A percentile compares a stretch with the other conserved stretches of the same genome.
Evolutionary conservation across 148 eudicot genomes (phyloP).

Genomic region (Spergularia bocconei): DNA sequence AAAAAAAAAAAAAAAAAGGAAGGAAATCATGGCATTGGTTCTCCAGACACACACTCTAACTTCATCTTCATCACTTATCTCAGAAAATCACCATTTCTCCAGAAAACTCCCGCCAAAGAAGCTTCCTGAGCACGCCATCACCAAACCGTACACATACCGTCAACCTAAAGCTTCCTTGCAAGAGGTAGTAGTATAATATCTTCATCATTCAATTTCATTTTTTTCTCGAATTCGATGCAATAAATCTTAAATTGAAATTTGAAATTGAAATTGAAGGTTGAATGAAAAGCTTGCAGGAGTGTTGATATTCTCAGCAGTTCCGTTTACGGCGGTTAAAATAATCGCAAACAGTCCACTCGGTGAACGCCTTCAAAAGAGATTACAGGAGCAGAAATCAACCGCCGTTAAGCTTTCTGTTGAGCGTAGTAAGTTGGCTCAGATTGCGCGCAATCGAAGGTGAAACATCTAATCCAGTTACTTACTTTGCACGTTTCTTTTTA

Average conservation of each 20-base stretch:
- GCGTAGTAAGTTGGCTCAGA: constrained; percentile 42
- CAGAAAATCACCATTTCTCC: neutral
- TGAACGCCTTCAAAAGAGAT: constrained; percentile 57
- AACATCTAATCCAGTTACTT: too few species aligned
- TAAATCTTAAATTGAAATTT: too few species aligned
- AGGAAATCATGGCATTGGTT: constrained; percentile 1
- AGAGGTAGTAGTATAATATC: constrained; percentile 24
- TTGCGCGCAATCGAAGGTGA: constrained; percentile 68
- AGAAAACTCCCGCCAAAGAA: neutral
- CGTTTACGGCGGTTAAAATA: constrained; percentile 91
- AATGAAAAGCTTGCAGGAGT: constrained; percentile 72
- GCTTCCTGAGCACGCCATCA: neutral
- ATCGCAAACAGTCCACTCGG: constrained; percentile 90
- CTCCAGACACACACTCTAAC: neutral
- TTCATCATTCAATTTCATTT: neutral
- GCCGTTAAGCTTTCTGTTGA: constrained; percentile 44
- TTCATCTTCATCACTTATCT: constrained; percentile 11
- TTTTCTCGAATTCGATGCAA: too few species aligned
- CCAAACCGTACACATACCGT: neutral
- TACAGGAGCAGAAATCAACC: constrained; percentile 51
- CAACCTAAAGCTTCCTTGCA: constrained; percentile 43
- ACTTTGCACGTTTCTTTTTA: too few species aligned
- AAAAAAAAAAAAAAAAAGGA: neutral
- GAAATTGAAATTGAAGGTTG: neutral
- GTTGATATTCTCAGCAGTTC: constrained; percentile 83